Evolutionary conservation across 2,329 filamentous ascomycete species (phyloP).

Genomic region (Xylariales sp.): DNA sequence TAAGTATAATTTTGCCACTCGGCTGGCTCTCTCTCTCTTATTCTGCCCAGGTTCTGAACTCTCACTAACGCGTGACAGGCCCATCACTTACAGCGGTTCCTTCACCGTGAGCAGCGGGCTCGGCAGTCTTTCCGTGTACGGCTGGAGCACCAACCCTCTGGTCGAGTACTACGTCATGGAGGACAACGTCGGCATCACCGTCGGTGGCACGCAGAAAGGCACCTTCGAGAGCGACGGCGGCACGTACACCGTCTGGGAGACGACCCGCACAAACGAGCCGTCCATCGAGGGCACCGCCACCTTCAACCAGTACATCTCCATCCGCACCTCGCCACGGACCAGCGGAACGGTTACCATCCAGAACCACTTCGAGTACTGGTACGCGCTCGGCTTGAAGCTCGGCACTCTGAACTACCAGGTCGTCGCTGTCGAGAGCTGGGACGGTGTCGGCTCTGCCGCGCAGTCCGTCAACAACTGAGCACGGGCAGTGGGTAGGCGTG

Average conservation of each 20-base stretch:
- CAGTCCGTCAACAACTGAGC: no score
- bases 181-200: conserved; percentile 22
- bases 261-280: conserved; percentile 35
- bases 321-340: conserved; percentile 37
- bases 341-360: conserved; percentile 42
- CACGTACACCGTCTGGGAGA: conserved; percentile 29
- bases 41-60: no score
- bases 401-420: conserved; percentile 48
- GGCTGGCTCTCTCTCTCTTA: no score
- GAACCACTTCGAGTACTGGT: conserved; percentile 51
- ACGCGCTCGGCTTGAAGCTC: conserved; percentile 37
- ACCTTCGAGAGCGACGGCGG: conserved; percentile 26
- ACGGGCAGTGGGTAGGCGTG: no score
- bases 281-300: conserved; percentile 42
- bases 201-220: conserved; percentile 25
- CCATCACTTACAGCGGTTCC: conserved; percentile 22
- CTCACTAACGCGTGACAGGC: no score
- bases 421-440: conserved; percentile 45
- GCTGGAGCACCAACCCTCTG: conserved; percentile 31
- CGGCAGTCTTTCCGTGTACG: conserved; percentile 30
- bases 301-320: conserved; percentile 46
- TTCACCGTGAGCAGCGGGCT: conserved; percentile 18
- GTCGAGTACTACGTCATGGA: conserved; percentile 35
- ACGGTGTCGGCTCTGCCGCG: conserved; percentile 21
- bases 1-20: no score